A percentile compares a stretch with the other conserved stretches of the same genome.
These are phyloP conservation scores for Parmelia sp. DNA, from an alignment of 495 filamentous ascomycete species.

Conservation along the genomic window DNA sequence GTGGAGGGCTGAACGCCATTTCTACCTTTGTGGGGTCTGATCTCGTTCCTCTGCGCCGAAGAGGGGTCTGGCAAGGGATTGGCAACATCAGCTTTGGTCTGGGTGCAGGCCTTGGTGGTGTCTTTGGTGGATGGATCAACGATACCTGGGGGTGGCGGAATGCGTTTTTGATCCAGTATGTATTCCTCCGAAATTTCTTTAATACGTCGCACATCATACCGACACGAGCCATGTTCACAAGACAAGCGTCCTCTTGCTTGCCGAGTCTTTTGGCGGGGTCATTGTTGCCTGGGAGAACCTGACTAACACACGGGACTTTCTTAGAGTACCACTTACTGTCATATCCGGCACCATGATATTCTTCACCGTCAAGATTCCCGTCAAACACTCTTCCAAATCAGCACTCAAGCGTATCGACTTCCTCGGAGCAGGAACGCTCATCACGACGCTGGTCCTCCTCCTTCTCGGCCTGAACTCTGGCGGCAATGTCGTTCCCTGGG, in stretches of 20 bases:
- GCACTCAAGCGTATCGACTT: constrained; percentile 63
- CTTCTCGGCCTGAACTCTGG: constrained; percentile 66
- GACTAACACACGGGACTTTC: neutral
- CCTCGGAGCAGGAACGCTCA: constrained; percentile 53
- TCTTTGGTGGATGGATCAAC: constrained; percentile 77
- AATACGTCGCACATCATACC: neutral
- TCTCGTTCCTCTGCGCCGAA: constrained; percentile 71
- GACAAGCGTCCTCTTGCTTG: neutral
- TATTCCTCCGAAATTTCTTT: neutral
- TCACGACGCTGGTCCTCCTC: constrained; percentile 52
- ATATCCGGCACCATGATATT: constrained; percentile 61
- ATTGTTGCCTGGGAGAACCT: neutral
- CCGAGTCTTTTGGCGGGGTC: neutral
- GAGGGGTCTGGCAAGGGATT: constrained; percentile 80
- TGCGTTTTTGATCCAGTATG: constrained; percentile 68
- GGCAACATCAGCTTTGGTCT: constrained; percentile 70
- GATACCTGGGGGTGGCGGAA: constrained; percentile 67
- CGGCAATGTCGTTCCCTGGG: constrained; percentile 68
- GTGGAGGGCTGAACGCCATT: constrained; percentile 77
- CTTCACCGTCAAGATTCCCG: constrained; percentile 65
- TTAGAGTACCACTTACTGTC: constrained; percentile 51
- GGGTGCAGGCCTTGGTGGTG: constrained; percentile 64
- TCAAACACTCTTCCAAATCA: constrained; percentile 61
- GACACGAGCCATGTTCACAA: neutral
- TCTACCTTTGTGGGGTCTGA: constrained; percentile 77